phyloP scores from a whole-genome alignment of 2,329 filamentous ascomycete genomes.

The Aspergillus sp. region DNA sequence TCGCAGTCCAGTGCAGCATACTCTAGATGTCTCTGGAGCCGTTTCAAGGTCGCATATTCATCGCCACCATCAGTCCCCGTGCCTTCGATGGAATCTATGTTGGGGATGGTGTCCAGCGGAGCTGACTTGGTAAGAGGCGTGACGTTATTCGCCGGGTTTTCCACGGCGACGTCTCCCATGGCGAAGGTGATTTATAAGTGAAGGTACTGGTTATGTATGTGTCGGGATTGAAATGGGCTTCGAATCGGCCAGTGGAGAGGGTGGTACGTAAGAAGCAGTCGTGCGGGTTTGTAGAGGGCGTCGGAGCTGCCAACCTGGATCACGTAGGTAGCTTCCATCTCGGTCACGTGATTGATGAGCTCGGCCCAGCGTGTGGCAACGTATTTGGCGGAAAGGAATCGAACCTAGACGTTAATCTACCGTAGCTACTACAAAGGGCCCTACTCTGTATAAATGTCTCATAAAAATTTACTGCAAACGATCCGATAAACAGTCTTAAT shows the following conservation, averaged over 20 bases:
- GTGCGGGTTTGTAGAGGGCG: constrained; percentile 1
- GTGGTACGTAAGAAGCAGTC: not conserved
- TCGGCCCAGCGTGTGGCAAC: constrained; percentile 2
- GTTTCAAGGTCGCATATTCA: constrained; percentile 94
- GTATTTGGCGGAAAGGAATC: constrained; percentile 1
- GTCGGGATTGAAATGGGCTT: not conserved
- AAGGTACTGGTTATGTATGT: not conserved
- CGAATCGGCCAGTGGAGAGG: not conserved
- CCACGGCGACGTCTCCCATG: constrained; percentile 87
- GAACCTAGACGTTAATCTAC: not conserved
- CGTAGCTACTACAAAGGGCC: not conserved
- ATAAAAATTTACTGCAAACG: not conserved
- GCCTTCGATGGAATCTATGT: constrained; percentile 86
- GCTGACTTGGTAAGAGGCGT: constrained; percentile 78
- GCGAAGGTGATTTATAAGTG: constrained; percentile 16
- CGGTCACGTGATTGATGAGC: constrained; percentile 2
- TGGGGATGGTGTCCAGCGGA: constrained; percentile 75
- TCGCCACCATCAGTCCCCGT: constrained; percentile 77
- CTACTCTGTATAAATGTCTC: not conserved
- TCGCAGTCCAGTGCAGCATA: constrained; percentile 46
- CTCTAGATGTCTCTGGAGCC: constrained; percentile 93
- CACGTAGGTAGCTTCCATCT: constrained; percentile 4
- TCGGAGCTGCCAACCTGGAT: constrained; percentile 7
- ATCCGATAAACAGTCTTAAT: too few relatives aligned
- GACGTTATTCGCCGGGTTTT: constrained; percentile 72